These are phyloP conservation scores for Fraxinus platypoda DNA, from an alignment of 305 asterid species.

Conservation along the genomic window DNA sequence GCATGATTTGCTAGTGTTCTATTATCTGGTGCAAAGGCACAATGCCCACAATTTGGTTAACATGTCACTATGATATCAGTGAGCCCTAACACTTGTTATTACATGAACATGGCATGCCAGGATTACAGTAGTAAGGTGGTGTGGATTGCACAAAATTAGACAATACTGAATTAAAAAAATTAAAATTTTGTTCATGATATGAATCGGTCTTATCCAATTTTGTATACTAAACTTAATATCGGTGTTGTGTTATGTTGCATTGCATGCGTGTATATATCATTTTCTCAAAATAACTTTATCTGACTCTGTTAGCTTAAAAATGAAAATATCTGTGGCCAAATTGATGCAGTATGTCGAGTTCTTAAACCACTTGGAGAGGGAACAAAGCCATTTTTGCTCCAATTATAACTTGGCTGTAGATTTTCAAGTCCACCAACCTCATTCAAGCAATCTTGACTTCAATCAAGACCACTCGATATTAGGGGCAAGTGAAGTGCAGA, in stretches of 20 bases:
- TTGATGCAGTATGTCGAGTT: no score
- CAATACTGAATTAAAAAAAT: not conserved
- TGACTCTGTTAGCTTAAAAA: not conserved
- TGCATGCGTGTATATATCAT: not conserved
- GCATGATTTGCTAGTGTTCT: not conserved
- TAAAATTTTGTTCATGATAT: no score
- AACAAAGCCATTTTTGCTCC: not conserved
- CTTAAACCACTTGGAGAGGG: not conserved
- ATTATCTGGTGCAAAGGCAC: not conserved
- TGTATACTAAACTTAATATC: not conserved
- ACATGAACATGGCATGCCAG: not conserved
- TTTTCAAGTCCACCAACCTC: not conserved
- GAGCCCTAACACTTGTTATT: not conserved
- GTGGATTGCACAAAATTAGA: not conserved
- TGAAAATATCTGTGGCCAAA: no score
- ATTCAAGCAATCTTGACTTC: not conserved
- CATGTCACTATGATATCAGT: not conserved
- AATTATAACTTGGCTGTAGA: not conserved
- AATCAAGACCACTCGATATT: not conserved
- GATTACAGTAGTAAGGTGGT: not conserved
- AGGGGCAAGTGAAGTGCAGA: not conserved
- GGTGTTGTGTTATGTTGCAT: not conserved
- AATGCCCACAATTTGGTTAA: not conserved
- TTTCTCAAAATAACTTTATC: not conserved
- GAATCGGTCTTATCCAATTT: not conserved